phyloP scores from a whole-genome alignment of 495 filamentous ascomycete species.

The Penicillium fimorum region DNA sequence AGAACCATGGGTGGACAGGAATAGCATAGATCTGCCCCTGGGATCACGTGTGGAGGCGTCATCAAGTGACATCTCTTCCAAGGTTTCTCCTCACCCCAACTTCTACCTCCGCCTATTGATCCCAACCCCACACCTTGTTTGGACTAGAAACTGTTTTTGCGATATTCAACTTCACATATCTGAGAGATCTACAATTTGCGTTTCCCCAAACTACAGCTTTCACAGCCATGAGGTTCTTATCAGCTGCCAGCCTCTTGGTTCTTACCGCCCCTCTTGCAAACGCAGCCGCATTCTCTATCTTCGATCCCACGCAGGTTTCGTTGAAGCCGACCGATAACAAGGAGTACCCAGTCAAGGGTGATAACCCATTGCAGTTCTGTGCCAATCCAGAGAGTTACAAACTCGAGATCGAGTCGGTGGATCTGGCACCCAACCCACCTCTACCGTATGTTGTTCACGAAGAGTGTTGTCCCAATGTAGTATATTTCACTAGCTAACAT shows the following conservation, averaged over 20 bases:
- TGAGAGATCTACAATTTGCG: background rate
- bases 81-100: conserved; percentile 3
- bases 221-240: conserved; percentile 50
- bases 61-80: conserved; percentile 28
- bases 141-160: background rate
- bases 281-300: conserved; percentile 30
- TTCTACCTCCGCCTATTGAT: background rate
- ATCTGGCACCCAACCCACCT: conserved; percentile 85
- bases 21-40: conserved; percentile 6
- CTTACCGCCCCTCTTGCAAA: conserved; percentile 34
- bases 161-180: background rate
- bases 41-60: conserved; percentile 21
- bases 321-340: conserved; percentile 17
- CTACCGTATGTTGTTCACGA: conserved; percentile 62
- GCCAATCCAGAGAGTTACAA: conserved; percentile 56
- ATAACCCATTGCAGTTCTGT: conserved; percentile 63
- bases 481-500: conserved; percentile 12
- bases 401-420: conserved; percentile 72
- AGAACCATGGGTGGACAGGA: background rate
- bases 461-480: background rate
- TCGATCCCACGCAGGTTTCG: conserved; percentile 35
- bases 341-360: conserved; percentile 34
- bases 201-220: background rate
- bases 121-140: background rate
- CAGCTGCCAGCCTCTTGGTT: conserved; percentile 34